Conservation (phyloP, 75 land plant genomes). For the Azolla pinnata region DNA sequence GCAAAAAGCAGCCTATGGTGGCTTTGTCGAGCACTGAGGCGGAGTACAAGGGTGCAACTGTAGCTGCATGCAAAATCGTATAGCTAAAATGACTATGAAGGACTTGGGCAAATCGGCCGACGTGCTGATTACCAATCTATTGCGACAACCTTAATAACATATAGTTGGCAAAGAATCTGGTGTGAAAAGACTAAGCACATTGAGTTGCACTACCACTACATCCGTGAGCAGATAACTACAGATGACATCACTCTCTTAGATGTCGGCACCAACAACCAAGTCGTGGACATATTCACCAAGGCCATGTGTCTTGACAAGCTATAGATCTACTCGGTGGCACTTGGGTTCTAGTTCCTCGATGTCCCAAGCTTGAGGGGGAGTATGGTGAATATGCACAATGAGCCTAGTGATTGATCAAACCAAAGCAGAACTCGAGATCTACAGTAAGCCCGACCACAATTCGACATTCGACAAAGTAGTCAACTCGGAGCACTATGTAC, state of each 20-base stretch:
- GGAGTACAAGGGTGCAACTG: constrained; percentile 8
- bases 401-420: too few relatives aligned
- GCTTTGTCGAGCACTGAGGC: constrained; percentile 13
- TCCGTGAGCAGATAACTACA: not conserved
- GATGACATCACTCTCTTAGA: not conserved
- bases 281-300: constrained; percentile 14
- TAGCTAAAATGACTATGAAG: constrained; percentile 1
- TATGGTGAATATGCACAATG: too few relatives aligned
- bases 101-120: not conserved
- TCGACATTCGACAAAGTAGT: too few relatives aligned
- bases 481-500: too few relatives aligned
- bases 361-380: too few relatives aligned
- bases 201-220: constrained; percentile 5
- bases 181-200: constrained; percentile 7
- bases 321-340: too few relatives aligned
- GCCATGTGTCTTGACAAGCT: too few relatives aligned
- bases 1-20: constrained; percentile 11
- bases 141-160: constrained; percentile 7
- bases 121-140: not conserved
- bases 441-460: too few relatives aligned
- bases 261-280: not conserved
- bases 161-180: constrained; percentile 3
- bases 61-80: not conserved
- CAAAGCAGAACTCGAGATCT: too few relatives aligned
- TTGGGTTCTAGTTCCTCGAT: too few relatives aligned